Evolutionary conservation across 2,329 filamentous ascomycete species (phyloP).

Genomic region (Bertia moriformis): DNA sequence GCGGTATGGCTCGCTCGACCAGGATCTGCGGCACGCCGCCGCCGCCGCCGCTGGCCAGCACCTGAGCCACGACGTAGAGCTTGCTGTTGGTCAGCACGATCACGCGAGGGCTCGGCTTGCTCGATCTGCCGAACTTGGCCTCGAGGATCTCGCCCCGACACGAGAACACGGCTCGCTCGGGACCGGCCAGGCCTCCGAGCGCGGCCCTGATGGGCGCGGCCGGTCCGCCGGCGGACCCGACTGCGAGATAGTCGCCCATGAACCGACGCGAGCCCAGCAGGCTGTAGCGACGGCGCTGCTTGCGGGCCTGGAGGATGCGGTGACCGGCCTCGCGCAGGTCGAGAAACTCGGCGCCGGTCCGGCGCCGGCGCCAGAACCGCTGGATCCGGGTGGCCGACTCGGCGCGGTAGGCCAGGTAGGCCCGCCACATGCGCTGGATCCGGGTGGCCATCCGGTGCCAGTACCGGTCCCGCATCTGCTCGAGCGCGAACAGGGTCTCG

Average conservation of each 20-base stretch:
- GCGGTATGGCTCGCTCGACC: slow-evolving; percentile 65
- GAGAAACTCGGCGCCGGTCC: slow-evolving; percentile 76
- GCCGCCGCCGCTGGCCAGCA: slow-evolving; percentile 67
- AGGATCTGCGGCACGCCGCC: slow-evolving; percentile 68
- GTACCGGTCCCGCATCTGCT: slow-evolving; percentile 94
- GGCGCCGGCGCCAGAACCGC: slow-evolving; percentile 86
- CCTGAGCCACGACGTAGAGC: slow-evolving; percentile 78
- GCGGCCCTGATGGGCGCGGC: slow-evolving; percentile 68
- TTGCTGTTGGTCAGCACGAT: slow-evolving; percentile 73
- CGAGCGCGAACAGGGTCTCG: slow-evolving; percentile 87
- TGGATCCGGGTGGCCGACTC: slow-evolving; percentile 92
- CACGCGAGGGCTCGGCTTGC: slow-evolving; percentile 76
- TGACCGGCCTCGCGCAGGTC: slow-evolving; percentile 81
- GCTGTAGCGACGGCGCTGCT: slow-evolving; percentile 83
- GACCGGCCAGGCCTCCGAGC: slow-evolving; percentile 53
- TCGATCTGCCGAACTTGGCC: slow-evolving; percentile 89
- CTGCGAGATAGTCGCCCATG: slow-evolving; percentile 83
- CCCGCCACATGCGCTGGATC: slow-evolving; percentile 93
- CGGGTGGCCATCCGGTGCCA: slow-evolving; percentile 99
- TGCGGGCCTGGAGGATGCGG: slow-evolving; percentile 64
- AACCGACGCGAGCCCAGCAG: slow-evolving; percentile 82
- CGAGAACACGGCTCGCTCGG: slow-evolving; percentile 73
- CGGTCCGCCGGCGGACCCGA: slow-evolving; percentile 66
- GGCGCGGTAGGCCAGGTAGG: slow-evolving; percentile 79
- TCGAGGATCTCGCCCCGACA: slow-evolving; percentile 81